Evolutionary conservation across 139 green algal genomes (phyloP).

Genomic region (Eudorina sp.): DNA sequence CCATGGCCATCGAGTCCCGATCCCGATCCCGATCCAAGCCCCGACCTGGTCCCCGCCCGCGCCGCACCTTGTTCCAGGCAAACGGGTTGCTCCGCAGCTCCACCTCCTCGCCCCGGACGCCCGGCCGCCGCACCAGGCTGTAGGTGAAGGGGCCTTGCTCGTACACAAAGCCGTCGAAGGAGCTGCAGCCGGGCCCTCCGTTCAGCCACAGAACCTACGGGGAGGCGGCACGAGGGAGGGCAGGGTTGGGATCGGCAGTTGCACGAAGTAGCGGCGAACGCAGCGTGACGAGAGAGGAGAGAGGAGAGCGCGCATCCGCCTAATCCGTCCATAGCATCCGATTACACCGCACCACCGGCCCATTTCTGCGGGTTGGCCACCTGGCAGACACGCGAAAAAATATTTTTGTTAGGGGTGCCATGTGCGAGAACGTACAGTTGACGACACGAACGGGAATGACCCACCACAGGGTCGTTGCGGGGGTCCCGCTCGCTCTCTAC

Average conservation of each 20-base stretch:
- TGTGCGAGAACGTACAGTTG: no score
- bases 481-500: slow-evolving; percentile 53
- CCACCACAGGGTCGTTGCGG: slow-evolving; percentile 49
- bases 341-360: no score
- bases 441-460: no score
- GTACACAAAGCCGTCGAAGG: slow-evolving; percentile 73
- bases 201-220: slow-evolving; percentile 65
- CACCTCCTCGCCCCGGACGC: background rate
- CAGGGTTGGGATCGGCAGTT: background rate
- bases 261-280: no score
- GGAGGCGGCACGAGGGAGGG: background rate
- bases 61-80: slow-evolving; percentile 59
- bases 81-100: slow-evolving; percentile 48
- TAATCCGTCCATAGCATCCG: no score
- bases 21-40: no score
- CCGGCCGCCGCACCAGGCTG: slow-evolving; percentile 62
- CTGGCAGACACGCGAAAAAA: no score
- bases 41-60: no score
- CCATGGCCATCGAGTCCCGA: background rate
- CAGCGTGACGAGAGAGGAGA: no score
- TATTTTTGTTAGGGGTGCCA: no score
- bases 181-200: slow-evolving; percentile 65
- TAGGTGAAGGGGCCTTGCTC: slow-evolving; percentile 49
- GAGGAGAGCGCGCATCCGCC: no score
- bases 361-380: no score